Evolutionary conservation across 305 asterid genomes (phyloP), one percentile per base, ranked within the genome.

Genomic region (Fraxinus sp.): DNA sequence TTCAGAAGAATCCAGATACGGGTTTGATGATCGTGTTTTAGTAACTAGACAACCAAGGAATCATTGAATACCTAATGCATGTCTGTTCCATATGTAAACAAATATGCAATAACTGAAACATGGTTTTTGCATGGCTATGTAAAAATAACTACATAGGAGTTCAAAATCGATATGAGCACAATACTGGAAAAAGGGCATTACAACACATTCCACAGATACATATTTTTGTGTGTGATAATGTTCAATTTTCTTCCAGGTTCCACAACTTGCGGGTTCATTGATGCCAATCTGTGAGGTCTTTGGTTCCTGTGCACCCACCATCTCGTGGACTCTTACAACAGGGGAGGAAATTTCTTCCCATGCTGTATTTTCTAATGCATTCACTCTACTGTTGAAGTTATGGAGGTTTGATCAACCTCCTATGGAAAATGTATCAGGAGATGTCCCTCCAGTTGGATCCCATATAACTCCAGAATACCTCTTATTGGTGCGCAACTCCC

Each of bases 331-430:
- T 85, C 92, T 94, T 77, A 77, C 85, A 72, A 90, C 97, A 0
- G 96, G 93, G 89, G 98, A 91, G 88, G 95, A 91, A 81, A 88
- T 96, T 80, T 88, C 97, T 78, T 85, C 97, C 55, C 98, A 93
- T 86, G 91, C 89, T 16, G 90, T 96, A 72, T 96, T 96, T 87
- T 93, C 99, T 81, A 93, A 94, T 89, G 99, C 98, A 78, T 94
- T 96, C 86, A 89, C 95, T 84, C 92, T 93, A 87, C 92, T 96
- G 87, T 90, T 96, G 88, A 93, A 90, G 86, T 80, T 96, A 82
- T 96, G 99, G 99, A 93, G 96, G 90, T 96, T 92, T 78, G 95
- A 96, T 81, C 95, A 90, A 81, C 96, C 98, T 41, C 98, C 98
- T 78, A 64, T 93, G 82, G 97, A 94, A 80, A 88, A 90, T 82